These are phyloP conservation scores for Linum lewisii DNA, from an alignment of 345 rosid genomes.

Conservation along the genomic window DNA sequence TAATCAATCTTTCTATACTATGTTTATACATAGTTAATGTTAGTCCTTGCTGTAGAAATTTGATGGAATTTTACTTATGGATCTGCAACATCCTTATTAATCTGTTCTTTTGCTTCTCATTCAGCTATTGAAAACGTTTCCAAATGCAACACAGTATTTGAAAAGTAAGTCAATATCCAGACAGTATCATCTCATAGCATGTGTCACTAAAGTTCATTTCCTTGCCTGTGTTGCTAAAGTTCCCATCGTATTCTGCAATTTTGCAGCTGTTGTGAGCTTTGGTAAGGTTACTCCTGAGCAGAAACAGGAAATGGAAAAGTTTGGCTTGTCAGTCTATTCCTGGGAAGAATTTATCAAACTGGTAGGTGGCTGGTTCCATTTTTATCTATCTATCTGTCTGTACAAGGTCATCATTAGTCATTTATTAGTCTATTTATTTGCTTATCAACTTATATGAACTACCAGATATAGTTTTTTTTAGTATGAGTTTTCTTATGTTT, in stretches of 20 bases:
- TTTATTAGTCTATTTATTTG: background rate
- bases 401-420: background rate
- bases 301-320: slow-evolving; percentile 50
- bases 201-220: background rate
- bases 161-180: slow-evolving; percentile 46
- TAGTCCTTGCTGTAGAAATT: background rate
- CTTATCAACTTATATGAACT: background rate
- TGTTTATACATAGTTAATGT: background rate
- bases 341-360: slow-evolving; percentile 81
- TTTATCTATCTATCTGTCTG: background rate
- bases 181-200: background rate
- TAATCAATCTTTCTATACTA: too few species aligned
- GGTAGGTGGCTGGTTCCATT: slow-evolving; percentile 32
- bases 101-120: slow-evolving; percentile 12
- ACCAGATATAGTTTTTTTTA: background rate
- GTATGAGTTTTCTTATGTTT: background rate
- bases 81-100: slow-evolving; percentile 6
- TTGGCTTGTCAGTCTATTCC: slow-evolving; percentile 50
- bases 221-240: background rate
- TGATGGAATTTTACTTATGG: background rate
- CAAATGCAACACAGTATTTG: slow-evolving; percentile 48
- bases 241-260: slow-evolving; percentile 11
- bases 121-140: slow-evolving; percentile 82
- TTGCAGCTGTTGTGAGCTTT: slow-evolving; percentile 89
- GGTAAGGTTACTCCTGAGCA: slow-evolving; percentile 63